phyloP scores from a whole-genome alignment of 208 protist species.

The Naegleria lovaniensis region DNA sequence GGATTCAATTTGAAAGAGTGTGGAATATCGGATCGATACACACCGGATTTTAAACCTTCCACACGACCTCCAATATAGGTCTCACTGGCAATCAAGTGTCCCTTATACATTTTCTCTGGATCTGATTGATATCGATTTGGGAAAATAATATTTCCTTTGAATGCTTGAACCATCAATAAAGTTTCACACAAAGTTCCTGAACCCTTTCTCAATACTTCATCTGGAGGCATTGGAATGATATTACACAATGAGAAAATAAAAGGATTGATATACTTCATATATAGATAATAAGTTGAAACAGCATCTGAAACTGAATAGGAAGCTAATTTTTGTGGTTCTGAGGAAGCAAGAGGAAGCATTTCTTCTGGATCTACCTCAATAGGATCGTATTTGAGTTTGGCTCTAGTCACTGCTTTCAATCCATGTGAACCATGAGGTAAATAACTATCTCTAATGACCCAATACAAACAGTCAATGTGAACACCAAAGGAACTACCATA shows the following conservation, averaged over 20 bases:
- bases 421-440: slow-evolving; percentile 94
- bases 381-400: slow-evolving; percentile 98
- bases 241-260: slow-evolving; percentile 99
- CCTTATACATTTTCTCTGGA: slow-evolving; percentile 85
- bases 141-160: slow-evolving; percentile 92
- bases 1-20: slow-evolving; percentile 82
- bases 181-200: slow-evolving; percentile 98
- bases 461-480: slow-evolving; percentile 98
- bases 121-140: slow-evolving; percentile 95
- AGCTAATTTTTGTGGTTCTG: slow-evolving; percentile 90
- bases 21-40: slow-evolving; percentile 95
- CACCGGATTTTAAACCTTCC: slow-evolving; percentile 82
- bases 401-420: slow-evolving; percentile 95
- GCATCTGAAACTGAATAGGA: slow-evolving; percentile 99
- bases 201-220: slow-evolving; percentile 96
- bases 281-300: slow-evolving; percentile 99
- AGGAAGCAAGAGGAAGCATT: slow-evolving; percentile 92
- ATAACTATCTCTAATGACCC: slow-evolving; percentile 99
- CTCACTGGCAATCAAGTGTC: slow-evolving; percentile 95
- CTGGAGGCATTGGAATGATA: slow-evolving; percentile 98
- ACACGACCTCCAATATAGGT: slow-evolving; percentile 98
- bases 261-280: slow-evolving; percentile 97
- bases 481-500: slow-evolving; percentile 46
- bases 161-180: slow-evolving; percentile 96
- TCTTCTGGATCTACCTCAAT: slow-evolving; percentile 99